phyloP scores from a whole-genome alignment of 1,139 yeast genomes.

The Scheffersomyces insectosa region DNA sequence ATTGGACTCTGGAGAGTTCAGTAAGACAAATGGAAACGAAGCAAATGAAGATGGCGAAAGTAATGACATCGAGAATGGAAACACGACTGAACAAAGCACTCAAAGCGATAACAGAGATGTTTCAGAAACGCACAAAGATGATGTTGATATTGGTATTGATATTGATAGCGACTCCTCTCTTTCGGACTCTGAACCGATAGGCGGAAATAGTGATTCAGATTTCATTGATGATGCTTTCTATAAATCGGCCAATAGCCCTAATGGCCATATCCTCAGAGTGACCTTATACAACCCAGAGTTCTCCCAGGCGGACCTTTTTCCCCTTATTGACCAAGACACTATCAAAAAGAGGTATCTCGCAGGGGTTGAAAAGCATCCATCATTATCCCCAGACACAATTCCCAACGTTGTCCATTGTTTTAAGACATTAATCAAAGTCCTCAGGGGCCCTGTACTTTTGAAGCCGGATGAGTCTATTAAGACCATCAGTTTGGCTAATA shows the following conservation, averaged over 20 bases:
- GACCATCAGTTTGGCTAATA: slow-evolving; percentile 51
- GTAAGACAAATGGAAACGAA: too few relatives aligned
- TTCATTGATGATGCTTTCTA: slow-evolving; percentile 39
- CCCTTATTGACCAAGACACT: slow-evolving; percentile 24
- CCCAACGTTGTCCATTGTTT: slow-evolving; percentile 59
- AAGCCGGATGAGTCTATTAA: slow-evolving; percentile 45
- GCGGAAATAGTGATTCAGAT: slow-evolving; percentile 2
- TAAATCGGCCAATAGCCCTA: slow-evolving; percentile 25
- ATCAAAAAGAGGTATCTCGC: slow-evolving; percentile 32
- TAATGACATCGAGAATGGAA: too few relatives aligned
- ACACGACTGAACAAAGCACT: too few relatives aligned
- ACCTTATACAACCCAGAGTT: slow-evolving; percentile 36
- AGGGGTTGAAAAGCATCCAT: slow-evolving; percentile 28
- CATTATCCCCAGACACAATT: slow-evolving; percentile 31
- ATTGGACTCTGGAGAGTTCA: slow-evolving; percentile 4
- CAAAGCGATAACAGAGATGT: too few relatives aligned
- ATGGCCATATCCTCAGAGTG: slow-evolving; percentile 34
- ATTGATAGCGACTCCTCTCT: too few relatives aligned
- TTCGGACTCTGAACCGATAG: slow-evolving; percentile 1
- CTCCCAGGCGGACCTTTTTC: slow-evolving; percentile 22
- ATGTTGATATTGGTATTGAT: too few relatives aligned
- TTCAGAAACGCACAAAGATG: too few relatives aligned
- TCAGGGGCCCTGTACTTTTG: slow-evolving; percentile 59
- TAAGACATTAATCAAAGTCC: slow-evolving; percentile 55
- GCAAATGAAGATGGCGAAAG: too few relatives aligned